Percentiles rank a stretch among this genome's conserved stretches.
Evolutionary conservation across 1,284 basidiomycete genomes (phyloP).

Genomic region (Malassezia sp.): DNA sequence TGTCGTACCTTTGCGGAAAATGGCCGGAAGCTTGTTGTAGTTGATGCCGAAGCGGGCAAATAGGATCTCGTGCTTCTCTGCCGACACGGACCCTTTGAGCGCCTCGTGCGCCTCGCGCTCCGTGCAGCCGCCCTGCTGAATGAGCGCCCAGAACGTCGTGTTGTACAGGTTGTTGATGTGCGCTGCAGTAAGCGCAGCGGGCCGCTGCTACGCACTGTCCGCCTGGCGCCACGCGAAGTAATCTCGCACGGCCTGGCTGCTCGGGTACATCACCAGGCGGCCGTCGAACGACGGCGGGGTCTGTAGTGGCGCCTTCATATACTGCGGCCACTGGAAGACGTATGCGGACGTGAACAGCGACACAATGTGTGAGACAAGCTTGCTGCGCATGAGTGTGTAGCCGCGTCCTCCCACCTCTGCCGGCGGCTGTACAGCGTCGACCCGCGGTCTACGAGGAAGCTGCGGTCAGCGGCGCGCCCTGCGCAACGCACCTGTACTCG

Average conservation of each 20-base stretch:
- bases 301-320: constrained; percentile 59
- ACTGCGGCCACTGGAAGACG: constrained; percentile 70
- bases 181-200: constrained; percentile 52
- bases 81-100: constrained; percentile 67
- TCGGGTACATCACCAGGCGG: constrained; percentile 67
- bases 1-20: constrained; percentile 76
- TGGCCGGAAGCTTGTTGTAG: constrained; percentile 65
- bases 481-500: constrained; percentile 66
- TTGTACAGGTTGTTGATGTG: constrained; percentile 99
- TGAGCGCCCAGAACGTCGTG: constrained; percentile 85
- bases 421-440: constrained; percentile 73
- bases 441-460: constrained; percentile 70
- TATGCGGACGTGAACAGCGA: constrained; percentile 89
- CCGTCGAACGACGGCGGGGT: constrained; percentile 89
- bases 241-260: constrained; percentile 62
- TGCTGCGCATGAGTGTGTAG: constrained; percentile 49
- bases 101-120: constrained; percentile 67
- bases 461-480: constrained; percentile 47
- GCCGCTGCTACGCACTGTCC: constrained; percentile 68
- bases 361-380: constrained; percentile 75
- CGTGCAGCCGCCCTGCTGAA: constrained; percentile 64
- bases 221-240: constrained; percentile 93
- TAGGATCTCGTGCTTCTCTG: constrained; percentile 81
- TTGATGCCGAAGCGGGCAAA: constrained; percentile 72
- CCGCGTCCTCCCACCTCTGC: constrained; percentile 49